Evolutionary conservation across 176 grass and related monocot genomes (phyloP).

Genomic region (Eleusine coracana): DNA sequence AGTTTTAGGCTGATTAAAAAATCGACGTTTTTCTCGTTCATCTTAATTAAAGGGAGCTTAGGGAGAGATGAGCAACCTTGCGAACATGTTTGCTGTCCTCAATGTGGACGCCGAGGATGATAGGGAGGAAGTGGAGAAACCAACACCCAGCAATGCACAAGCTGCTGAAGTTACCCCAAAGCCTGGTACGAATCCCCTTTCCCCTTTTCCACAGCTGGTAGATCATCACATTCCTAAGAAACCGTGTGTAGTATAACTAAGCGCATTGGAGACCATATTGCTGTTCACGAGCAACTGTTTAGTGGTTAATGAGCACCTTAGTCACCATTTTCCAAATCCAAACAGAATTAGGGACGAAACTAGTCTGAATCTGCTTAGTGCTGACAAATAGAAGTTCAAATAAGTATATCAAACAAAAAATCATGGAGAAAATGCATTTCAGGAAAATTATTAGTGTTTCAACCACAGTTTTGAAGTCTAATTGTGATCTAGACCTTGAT

Average conservation of each 20-base stretch:
- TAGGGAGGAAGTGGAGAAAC: constrained; percentile 36
- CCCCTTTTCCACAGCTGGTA: neutral
- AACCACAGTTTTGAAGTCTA: too few species aligned
- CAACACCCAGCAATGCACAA: constrained; percentile 26
- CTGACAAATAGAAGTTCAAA: neutral
- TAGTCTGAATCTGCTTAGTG: neutral
- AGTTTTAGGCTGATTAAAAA: neutral
- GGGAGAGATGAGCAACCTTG: constrained; percentile 42
- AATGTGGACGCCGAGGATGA: constrained; percentile 62
- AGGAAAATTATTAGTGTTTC: neutral
- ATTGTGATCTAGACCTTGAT: too few species aligned
- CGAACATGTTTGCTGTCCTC: constrained; percentile 59
- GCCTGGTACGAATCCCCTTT: constrained; percentile 23
- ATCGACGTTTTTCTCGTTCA: neutral
- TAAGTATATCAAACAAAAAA: neutral
- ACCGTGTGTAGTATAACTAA: neutral
- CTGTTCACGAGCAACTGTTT: neutral
- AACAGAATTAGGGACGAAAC: too few species aligned
- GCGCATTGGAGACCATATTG: neutral
- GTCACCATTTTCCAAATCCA: neutral
- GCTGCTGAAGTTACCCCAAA: neutral
- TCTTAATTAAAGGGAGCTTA: constrained; percentile 16
- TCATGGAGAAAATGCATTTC: neutral
- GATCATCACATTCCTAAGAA: neutral
- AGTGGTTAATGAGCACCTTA: neutral